Evolutionary conservation across 352 stramenopile genomes (phyloP).

Genomic region (Globisporangium takayamanum): DNA sequence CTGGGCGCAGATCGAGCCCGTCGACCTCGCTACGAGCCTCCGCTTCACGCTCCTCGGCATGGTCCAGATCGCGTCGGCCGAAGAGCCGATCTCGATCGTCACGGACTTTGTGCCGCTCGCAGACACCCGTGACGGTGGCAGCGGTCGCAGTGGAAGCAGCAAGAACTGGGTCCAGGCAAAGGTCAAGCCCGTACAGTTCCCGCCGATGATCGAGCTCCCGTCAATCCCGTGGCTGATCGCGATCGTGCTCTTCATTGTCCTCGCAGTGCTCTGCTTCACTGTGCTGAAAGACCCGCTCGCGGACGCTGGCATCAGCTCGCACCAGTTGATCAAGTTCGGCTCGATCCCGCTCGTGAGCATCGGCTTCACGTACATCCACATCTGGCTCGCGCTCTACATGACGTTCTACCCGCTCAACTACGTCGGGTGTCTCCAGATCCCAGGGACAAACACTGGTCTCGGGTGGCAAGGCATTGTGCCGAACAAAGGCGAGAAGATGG

Average conservation of each 20-base stretch:
- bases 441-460: constrained; percentile 86
- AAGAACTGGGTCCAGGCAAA: constrained; percentile 16
- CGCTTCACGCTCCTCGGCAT: constrained; percentile 84
- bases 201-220: constrained; percentile 74
- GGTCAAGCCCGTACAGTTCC: constrained; percentile 61
- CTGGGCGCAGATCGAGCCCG: constrained; percentile 52
- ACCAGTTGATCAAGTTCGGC: constrained; percentile 69
- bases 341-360: constrained; percentile 85
- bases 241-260: constrained; percentile 43
- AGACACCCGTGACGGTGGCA: constrained; percentile 12
- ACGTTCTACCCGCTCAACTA: constrained; percentile 97
- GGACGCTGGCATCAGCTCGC: constrained; percentile 46
- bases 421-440: constrained; percentile 84
- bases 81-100: constrained; percentile 61
- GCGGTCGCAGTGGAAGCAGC: constrained; percentile 7
- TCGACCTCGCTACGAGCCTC: constrained; percentile 65
- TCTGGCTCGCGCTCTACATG: constrained; percentile 96
- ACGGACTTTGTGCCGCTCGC: constrained; percentile 69
- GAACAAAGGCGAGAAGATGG: constrained; percentile 96
- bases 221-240: constrained; percentile 48
- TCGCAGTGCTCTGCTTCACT: constrained; percentile 64
- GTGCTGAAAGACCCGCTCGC: constrained; percentile 55
- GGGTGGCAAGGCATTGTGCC: constrained; percentile 98
- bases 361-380: constrained; percentile 93
- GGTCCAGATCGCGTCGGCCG: constrained; percentile 66